These are phyloP conservation scores for Candida pseudoglaebosa DNA, from an alignment of 805 yeast genomes.

Conservation along the genomic window DNA sequence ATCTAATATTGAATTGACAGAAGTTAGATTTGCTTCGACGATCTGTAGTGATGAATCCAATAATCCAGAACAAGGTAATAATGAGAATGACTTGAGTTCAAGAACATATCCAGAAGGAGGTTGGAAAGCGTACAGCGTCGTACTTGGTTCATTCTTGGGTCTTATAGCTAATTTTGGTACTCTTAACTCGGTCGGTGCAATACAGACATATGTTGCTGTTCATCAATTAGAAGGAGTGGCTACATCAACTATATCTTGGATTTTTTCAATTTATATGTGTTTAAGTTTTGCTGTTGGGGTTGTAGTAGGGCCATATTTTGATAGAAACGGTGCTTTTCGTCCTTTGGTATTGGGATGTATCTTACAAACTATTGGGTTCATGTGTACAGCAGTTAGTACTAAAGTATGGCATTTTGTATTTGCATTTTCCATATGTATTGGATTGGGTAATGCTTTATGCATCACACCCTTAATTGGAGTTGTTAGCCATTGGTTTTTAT, in stretches of 20 bases:
- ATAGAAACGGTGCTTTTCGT: constrained; percentile 51
- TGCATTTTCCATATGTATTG: constrained; percentile 42
- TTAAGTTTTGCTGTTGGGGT: constrained; percentile 25
- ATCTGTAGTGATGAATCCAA: background rate
- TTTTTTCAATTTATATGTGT: constrained; percentile 33
- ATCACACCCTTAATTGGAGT: constrained; percentile 60
- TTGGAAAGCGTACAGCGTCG: constrained; percentile 17
- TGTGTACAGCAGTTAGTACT: constrained; percentile 52
- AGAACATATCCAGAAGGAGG: constrained; percentile 24
- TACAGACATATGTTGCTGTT: constrained; percentile 34
- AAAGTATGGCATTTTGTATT: constrained; percentile 57
- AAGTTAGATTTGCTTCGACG: background rate
- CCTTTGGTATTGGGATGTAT: constrained; percentile 44
- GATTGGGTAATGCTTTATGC: constrained; percentile 55
- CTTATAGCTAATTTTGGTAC: constrained; percentile 25
- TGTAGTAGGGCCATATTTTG: constrained; percentile 59
- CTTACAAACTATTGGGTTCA: constrained; percentile 43
- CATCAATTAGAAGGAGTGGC: constrained; percentile 29
- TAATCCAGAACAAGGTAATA: background rate
- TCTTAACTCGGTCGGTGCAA: constrained; percentile 35
- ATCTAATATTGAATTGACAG: background rate
- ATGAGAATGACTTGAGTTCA: background rate
- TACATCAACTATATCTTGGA: constrained; percentile 36
- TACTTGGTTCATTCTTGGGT: constrained; percentile 24
- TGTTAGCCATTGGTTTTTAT: constrained; percentile 62